phyloP scores from a whole-genome alignment of 352 stramenopile species.

The Pseudoperonospora humuli region DNA sequence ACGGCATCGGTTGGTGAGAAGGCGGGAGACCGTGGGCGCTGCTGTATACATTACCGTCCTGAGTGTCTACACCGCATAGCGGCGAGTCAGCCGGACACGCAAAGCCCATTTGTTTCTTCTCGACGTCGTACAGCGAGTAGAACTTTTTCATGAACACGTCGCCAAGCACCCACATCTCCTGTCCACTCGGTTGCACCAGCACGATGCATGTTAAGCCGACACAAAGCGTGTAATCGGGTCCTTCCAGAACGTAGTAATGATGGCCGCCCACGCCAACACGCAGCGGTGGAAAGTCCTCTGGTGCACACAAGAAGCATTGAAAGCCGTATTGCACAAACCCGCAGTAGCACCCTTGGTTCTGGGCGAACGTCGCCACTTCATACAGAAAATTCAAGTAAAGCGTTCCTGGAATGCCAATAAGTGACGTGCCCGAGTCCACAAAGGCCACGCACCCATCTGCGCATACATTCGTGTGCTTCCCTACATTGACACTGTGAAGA shows the following conservation, averaged over 20 bases:
- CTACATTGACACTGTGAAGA: conserved; percentile 58
- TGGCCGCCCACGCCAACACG: conserved; percentile 50
- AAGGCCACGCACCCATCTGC: conserved; percentile 80
- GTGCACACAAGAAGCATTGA: conserved; percentile 71
- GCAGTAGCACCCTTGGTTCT: conserved; percentile 64
- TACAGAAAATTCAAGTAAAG: conserved; percentile 72
- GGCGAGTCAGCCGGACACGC: conserved; percentile 45
- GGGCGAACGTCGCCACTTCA: conserved; percentile 50
- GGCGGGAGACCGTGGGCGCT: conserved; percentile 15
- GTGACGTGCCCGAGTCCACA: conserved; percentile 95
- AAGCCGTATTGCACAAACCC: conserved; percentile 75
- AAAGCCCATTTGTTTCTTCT: conserved; percentile 81
- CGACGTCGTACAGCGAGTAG: conserved; percentile 89
- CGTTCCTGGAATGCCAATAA: conserved; percentile 89
- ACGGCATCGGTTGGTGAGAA: conserved; percentile 19
- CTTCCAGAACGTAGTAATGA: conserved; percentile 63
- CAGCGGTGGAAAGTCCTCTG: conserved; percentile 54
- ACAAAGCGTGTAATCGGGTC: conserved; percentile 68
- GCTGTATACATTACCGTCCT: conserved; percentile 2
- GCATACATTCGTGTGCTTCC: conserved; percentile 35
- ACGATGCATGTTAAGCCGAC: conserved; percentile 73
- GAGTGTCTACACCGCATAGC: conserved; percentile 31
- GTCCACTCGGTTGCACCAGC: conserved; percentile 63
- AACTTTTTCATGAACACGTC: conserved; percentile 96
- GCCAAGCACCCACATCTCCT: conserved; percentile 95